Evolutionary conservation across 257 asterid genomes (phyloP).

Genomic region (Apocynum venetum): DNA sequence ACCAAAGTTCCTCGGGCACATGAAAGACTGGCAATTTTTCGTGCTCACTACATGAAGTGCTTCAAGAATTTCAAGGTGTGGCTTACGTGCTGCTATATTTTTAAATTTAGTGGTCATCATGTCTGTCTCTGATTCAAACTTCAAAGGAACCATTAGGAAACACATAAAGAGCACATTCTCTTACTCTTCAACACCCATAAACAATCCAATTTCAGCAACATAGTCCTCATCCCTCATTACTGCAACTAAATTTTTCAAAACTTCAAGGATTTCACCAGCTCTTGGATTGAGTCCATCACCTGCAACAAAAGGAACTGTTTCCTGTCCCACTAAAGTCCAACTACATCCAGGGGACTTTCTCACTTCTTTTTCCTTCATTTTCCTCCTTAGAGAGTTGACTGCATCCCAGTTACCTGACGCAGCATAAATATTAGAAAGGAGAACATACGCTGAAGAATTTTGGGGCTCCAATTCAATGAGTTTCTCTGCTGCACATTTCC

Average conservation of each 20-base stretch:
- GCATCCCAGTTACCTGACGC: slow-evolving; percentile 79
- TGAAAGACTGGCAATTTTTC: neutral
- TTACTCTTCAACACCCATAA: slow-evolving; percentile 13
- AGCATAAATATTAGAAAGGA: slow-evolving; percentile 79
- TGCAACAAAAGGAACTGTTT: slow-evolving; percentile 29
- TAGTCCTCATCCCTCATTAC: slow-evolving; percentile 29
- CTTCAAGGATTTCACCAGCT: slow-evolving; percentile 26
- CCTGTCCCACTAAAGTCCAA: slow-evolving; percentile 38
- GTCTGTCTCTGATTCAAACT: neutral
- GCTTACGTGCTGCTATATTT: neutral
- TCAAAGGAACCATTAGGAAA: neutral
- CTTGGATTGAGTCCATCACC: slow-evolving; percentile 33
- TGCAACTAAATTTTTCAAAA: slow-evolving; percentile 30
- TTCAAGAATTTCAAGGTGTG: neutral
- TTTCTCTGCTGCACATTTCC: slow-evolving; percentile 69
- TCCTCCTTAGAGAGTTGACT: slow-evolving; percentile 52
- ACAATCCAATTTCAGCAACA: slow-evolving; percentile 16
- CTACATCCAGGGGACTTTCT: slow-evolving; percentile 68
- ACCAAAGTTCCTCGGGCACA: neutral
- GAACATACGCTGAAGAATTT: slow-evolving; percentile 63
- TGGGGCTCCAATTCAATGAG: slow-evolving; percentile 73
- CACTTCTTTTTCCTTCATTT: slow-evolving; percentile 67
- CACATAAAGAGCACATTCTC: neutral
- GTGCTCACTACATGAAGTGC: neutral
- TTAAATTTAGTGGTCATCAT: neutral